Evolutionary conservation across 2,329 filamentous ascomycete genomes (phyloP), one percentile per base, ranked within the genome.

Genomic region (Curvularia lunata): DNA sequence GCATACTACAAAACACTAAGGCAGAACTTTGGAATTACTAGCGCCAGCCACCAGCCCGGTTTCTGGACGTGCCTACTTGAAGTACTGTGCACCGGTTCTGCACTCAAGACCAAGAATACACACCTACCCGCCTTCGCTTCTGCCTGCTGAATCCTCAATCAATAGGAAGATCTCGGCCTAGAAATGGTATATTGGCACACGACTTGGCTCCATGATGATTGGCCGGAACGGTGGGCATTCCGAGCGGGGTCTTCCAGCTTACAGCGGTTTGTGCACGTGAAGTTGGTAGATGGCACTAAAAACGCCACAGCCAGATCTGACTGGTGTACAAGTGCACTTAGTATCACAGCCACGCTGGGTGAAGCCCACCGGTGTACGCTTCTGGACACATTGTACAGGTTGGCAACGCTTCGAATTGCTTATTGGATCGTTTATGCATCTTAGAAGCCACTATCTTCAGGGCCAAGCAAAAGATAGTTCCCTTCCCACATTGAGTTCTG

Each of bases 151-250:
- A 40, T n/a, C 48, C 21, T 42, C 48, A 52, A 43, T 47, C 28
- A 32, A 38, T 25, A 52, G 42, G 13, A 12, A 52, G 9, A 48
- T 13, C 42, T 52, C 42, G 32, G 30, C 27, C 21, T 27, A 13
- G 34, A 41, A 27, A 41, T 16, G 41, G 41, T 19, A 41, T 30
- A 38, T 45, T 50, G 47, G 40, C 53, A 40, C 18, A n/a, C 40
- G 40, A 46, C 53, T 51, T 56, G 53, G 53, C 48, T 27, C 32
- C 10, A 27, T 40, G 13, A 10, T 56, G 34, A 56, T 56, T 56
- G 48, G 54, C 18, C 38, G 37, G n/a, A 34, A 27, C 10, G 5
- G 21, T 40, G 34, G 16, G 34, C 16, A 32, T 43, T 47, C 38
- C 10, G 38, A 27, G 5, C n/a, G 42, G 42, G 27, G 42, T 49